Conservation (phyloP, 2,329 filamentous ascomycete genomes). For the Graphiopsis chlorocephala region DNA sequence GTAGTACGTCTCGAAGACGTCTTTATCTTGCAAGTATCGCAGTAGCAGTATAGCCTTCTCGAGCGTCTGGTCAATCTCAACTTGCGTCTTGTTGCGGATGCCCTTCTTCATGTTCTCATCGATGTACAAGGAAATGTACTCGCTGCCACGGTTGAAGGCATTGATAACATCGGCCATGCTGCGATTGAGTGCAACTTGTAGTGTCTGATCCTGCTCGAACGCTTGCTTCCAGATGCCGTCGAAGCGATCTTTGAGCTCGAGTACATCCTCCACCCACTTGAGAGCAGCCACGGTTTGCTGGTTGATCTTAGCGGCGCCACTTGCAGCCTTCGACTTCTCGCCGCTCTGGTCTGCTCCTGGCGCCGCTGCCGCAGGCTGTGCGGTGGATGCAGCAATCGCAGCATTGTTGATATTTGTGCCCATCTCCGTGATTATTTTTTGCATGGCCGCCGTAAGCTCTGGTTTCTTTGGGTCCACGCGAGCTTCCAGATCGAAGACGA, state of each 20-base stretch:
- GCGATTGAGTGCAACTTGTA: slow-evolving; percentile 79
- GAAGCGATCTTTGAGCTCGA: slow-evolving; percentile 84
- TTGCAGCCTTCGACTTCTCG: slow-evolving; percentile 49
- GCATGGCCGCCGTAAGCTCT: slow-evolving; percentile 67
- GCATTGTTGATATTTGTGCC: slow-evolving; percentile 79
- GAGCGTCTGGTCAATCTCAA: slow-evolving; percentile 76
- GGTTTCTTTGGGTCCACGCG: slow-evolving; percentile 73
- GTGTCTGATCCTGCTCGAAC: slow-evolving; percentile 69
- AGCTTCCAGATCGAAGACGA: slow-evolving; percentile 75
- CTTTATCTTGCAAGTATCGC: slow-evolving; percentile 85
- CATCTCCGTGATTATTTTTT: slow-evolving; percentile 72
- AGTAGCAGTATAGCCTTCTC: slow-evolving; percentile 88
- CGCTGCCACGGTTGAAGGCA: slow-evolving; percentile 74
- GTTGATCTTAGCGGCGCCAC: slow-evolving; percentile 53
- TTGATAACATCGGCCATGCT: slow-evolving; percentile 96
- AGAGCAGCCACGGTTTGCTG: slow-evolving; percentile 84
- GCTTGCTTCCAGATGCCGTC: slow-evolving; percentile 72
- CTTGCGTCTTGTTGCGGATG: slow-evolving; percentile 87
- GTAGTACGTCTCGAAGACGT: slow-evolving; percentile 95
- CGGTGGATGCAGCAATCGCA: slow-evolving; percentile 55
- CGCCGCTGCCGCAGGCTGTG: slow-evolving; percentile 44
- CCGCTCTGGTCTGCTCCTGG: slow-evolving; percentile 43
- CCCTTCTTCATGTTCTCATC: slow-evolving; percentile 95
- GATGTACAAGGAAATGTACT: slow-evolving; percentile 94
- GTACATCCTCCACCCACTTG: slow-evolving; percentile 91